phyloP scores from a whole-genome alignment of 1,284 basidiomycete genomes.

The Malassezia pachydermatis region DNA sequence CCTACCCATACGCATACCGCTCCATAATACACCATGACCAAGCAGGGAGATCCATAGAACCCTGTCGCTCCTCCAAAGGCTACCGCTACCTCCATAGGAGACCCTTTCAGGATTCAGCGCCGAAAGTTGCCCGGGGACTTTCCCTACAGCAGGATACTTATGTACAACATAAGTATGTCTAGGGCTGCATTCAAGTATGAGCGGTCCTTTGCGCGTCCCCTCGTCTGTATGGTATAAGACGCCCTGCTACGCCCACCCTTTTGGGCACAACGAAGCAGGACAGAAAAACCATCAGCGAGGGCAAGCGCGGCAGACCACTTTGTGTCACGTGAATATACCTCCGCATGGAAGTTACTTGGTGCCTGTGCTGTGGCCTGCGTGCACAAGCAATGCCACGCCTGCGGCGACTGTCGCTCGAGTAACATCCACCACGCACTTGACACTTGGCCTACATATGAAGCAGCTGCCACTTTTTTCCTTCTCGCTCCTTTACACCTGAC shows the following conservation, averaged over 20 bases:
- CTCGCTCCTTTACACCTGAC: neutral
- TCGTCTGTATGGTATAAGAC: no score
- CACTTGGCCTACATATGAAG: neutral
- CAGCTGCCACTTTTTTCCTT: neutral
- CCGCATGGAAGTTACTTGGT: slow-evolving; percentile 1
- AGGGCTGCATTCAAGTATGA: slow-evolving; percentile 15
- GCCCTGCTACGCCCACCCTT: neutral
- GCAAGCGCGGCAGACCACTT: neutral
- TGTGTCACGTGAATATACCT: neutral
- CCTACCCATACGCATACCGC: no score
- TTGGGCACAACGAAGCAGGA: neutral
- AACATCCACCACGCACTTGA: no score
- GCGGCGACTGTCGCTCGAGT: no score
- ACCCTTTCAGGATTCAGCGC: slow-evolving; percentile 6
- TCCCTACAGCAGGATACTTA: slow-evolving; percentile 18
- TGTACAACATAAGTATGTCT: neutral
- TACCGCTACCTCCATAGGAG: no score
- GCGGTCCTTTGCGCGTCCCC: slow-evolving; percentile 21
- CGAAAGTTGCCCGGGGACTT: slow-evolving; percentile 18
- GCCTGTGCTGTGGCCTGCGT: neutral
- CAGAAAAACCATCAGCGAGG: neutral
- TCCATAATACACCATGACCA: no score
- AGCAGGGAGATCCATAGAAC: no score
- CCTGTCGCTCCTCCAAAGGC: no score
- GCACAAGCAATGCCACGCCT: no score